Evolutionary conservation across 768 basidiomycete genomes (phyloP).

Genomic region (Rhizopogon rudus): DNA sequence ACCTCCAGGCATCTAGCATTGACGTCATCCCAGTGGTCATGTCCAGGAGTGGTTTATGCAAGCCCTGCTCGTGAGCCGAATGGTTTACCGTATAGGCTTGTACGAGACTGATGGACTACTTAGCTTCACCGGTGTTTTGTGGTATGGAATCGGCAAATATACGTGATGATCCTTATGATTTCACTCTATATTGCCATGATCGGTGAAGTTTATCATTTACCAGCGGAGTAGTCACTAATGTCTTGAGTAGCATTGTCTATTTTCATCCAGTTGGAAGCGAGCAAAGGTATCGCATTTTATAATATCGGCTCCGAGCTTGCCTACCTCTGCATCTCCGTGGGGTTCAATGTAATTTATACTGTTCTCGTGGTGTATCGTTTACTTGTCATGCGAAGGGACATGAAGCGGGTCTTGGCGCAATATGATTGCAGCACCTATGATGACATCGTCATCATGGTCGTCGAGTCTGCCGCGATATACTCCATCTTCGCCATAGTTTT

Average conservation of each 20-base stretch:
- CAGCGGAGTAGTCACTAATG: neutral
- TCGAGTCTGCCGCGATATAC: conserved; percentile 25
- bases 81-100: neutral
- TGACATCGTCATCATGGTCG: conserved; percentile 21
- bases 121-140: no score
- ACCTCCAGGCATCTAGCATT: neutral
- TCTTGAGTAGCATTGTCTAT: neutral
- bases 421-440: conserved; percentile 11
- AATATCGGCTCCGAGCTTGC: conserved; percentile 11
- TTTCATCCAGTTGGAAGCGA: neutral
- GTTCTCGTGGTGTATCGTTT: conserved; percentile 20
- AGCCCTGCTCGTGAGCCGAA: neutral
- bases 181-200: neutral
- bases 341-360: conserved; percentile 20
- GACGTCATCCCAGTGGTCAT: neutral
- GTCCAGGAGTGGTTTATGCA: neutral
- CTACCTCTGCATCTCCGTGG: conserved; percentile 15
- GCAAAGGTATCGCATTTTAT: neutral
- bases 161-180: conserved; percentile 15
- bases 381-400: conserved; percentile 10
- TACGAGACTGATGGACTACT: neutral
- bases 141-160: neutral
- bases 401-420: conserved; percentile 7
- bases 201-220: conserved; percentile 3
- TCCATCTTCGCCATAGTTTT: conserved; percentile 18